Base-by-base conservation (phyloP, 2,329 filamentous ascomycete species). In the Aspergillus quadrilineatus region DNA sequence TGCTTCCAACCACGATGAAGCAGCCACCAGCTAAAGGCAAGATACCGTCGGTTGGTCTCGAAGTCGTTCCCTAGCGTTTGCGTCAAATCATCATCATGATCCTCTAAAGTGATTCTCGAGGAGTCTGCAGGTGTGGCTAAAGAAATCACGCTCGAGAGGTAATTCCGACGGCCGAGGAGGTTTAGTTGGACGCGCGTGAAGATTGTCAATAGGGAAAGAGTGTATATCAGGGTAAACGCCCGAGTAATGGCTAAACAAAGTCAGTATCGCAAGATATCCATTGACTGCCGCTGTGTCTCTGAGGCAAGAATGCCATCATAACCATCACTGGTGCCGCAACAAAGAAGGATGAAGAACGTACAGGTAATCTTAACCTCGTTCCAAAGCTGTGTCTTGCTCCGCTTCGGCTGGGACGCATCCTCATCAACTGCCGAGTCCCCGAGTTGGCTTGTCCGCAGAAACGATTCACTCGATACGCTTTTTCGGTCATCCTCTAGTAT, bases 21-120 rank as follows among this genome's bases (percentile, higher is more conserved):
- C 46, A 99, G 79, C 92, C 93, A 99, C 94, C 94, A 99, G 75
- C 91, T 96, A 73, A 97, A 96, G 41, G 92, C 95, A 48, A 99
- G 81, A 70, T 97, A 99, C 69, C 90, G 89, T 65, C 92, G 84
- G 75, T 99, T 99, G 34, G 92, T 96, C 73, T 97, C 92, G 65
- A 96, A 97, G 73, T 99, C 94, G 73, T 89, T 93, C 44, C 92
- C 92, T 69, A 95, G 92, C 4, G 86, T 83, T 65, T 92, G 89
- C 53, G 93, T 89, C 67, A 89, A 88, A 70, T 94, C 90, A 70
- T 97, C 92, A 70, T 95, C 93, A 68, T 95, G 87, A 73, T 97
- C 94, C 77, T 97, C 92, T 15, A 97, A 82, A 65, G 83, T 92
- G 70, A 99, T 99, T 43, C 86, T 89, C 4, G 89, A 82, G 17